Percentiles rank a stretch among this genome's conserved stretches.
Conservation (phyloP, 768 basidiomycete genomes). For the Lyophyllum atratum region DNA sequence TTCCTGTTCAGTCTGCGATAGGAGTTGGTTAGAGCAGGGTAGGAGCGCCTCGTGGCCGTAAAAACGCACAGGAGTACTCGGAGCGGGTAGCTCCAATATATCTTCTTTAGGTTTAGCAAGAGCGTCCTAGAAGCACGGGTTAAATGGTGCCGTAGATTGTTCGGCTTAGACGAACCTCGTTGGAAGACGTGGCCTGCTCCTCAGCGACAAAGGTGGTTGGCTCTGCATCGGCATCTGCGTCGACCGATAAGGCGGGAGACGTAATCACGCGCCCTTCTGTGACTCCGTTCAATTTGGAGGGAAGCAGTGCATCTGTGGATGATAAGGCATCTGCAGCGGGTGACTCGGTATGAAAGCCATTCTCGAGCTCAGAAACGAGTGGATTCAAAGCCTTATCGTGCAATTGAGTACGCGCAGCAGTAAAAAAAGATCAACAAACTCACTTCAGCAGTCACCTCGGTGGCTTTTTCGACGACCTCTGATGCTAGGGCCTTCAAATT, state of each 20-base stretch:
- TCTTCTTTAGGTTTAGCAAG: conserved; percentile 7
- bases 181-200: not conserved
- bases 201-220: not conserved
- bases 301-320: not conserved
- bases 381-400: not conserved
- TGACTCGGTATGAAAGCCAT: not conserved
- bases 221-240: not conserved
- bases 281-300: conserved; percentile 2
- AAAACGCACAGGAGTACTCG: not conserved
- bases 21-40: not conserved
- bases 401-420: not conserved
- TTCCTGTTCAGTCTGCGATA: conserved; percentile 6
- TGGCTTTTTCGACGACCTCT: conserved; percentile 6
- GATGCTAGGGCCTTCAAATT: not conserved
- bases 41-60: not conserved
- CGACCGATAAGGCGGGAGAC: not conserved
- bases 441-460: conserved; percentile 9
- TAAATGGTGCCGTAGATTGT: not conserved
- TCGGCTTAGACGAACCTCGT: conserved; percentile 10
- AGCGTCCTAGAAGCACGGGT: conserved; percentile 1
- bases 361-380: not conserved
- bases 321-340: not conserved
- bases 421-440: not conserved
- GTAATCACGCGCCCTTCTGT: not conserved
- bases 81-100: not conserved